Conservation (phyloP, 768 basidiomycete genomes). For the Lyophyllum atratum region DNA sequence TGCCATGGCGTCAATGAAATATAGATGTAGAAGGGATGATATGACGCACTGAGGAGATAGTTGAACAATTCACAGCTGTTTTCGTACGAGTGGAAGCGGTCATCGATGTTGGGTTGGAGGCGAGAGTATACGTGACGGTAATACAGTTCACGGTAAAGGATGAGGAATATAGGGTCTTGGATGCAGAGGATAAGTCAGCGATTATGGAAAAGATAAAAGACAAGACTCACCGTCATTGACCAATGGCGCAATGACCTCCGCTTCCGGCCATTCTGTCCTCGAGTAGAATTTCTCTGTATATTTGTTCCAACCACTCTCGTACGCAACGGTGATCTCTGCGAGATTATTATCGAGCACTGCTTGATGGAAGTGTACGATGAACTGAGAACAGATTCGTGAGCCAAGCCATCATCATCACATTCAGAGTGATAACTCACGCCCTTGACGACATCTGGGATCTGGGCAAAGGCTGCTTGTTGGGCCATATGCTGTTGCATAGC, state of each 20-base stretch:
- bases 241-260: constrained; percentile 91
- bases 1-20: constrained; percentile 27
- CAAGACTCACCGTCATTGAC: constrained; percentile 79
- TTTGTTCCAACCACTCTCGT: constrained; percentile 97
- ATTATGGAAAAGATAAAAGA: neutral
- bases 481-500: constrained; percentile 85
- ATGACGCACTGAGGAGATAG: constrained; percentile 82
- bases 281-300: constrained; percentile 96
- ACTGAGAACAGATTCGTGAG: constrained; percentile 46
- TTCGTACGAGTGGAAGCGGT: constrained; percentile 97
- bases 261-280: constrained; percentile 96
- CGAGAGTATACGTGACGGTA: constrained; percentile 96
- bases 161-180: constrained; percentile 90
- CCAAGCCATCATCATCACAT: constrained; percentile 2
- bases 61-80: constrained; percentile 99
- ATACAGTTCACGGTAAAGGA: constrained; percentile 94
- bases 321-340: constrained; percentile 86
- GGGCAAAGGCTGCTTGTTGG: constrained; percentile 78
- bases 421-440: constrained; percentile 50
- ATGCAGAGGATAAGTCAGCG: neutral
- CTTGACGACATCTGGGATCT: constrained; percentile 89
- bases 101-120: constrained; percentile 92
- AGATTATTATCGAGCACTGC: constrained; percentile 91
- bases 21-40: neutral
- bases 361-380: constrained; percentile 94